Percentiles rank a stretch among this genome's conserved stretches.
These are phyloP conservation scores for Corylus americana DNA, from an alignment of 306 rosid genomes.

Conservation along the genomic window DNA sequence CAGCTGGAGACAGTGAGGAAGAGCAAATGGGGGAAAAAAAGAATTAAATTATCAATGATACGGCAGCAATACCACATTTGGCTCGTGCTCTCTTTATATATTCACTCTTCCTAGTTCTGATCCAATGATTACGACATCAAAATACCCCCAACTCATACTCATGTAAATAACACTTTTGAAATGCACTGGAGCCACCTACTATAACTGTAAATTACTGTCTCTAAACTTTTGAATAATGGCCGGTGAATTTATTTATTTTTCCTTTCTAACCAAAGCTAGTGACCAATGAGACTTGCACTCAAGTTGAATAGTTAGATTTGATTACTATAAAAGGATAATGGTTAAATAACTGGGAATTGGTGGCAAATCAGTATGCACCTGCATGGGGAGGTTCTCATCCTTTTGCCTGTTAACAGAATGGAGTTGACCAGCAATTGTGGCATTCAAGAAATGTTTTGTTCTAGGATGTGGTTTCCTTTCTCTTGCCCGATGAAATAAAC, in stretches of 20 bases:
- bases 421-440: conserved; percentile 42
- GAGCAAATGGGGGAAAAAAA: not conserved
- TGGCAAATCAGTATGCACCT: conserved; percentile 50
- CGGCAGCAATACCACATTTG: not conserved
- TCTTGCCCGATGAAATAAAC: conserved; percentile 55
- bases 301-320: not conserved
- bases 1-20: not conserved
- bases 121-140: too few species aligned
- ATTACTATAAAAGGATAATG: not conserved
- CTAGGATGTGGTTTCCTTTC: conserved; percentile 51
- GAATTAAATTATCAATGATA: not conserved
- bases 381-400: conserved; percentile 77
- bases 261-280: not conserved
- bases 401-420: conserved; percentile 60
- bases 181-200: not conserved
- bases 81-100: not conserved
- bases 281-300: not conserved
- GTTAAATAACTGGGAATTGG: conserved; percentile 15
- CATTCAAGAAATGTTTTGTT: conserved; percentile 54
- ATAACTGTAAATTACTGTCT: not conserved
- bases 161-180: too few species aligned
- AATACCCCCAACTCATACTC: too few species aligned
- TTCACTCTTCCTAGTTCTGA: too few species aligned
- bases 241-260: not conserved
- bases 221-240: not conserved